phyloP scores from a whole-genome alignment of 192 early-diverging fungal species.

The Funneliformis mosseae region DNA sequence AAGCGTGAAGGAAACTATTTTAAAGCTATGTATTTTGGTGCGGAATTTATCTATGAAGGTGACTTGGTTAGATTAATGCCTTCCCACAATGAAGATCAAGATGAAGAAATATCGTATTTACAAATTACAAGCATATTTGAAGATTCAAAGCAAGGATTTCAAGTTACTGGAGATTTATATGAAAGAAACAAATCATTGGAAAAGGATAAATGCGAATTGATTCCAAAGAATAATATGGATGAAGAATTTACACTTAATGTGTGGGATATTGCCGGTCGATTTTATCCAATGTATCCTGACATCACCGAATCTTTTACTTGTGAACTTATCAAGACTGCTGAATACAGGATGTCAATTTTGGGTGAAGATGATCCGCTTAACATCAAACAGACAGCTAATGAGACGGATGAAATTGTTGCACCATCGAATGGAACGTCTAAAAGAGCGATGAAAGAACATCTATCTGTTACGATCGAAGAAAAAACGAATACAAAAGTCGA shows the following conservation, averaged over 20 bases:
- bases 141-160: background rate
- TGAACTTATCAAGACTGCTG: background rate
- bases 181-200: background rate
- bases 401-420: too few species aligned
- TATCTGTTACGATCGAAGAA: background rate
- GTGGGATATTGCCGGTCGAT: constrained; percentile 5
- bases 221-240: background rate
- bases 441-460: background rate
- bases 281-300: background rate
- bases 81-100: background rate
- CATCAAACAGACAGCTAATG: background rate
- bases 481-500: background rate
- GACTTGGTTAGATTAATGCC: background rate
- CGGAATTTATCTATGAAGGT: constrained; percentile 1
- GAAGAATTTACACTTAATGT: constrained; percentile 6
- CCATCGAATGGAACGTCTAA: background rate
- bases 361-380: background rate
- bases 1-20: background rate
- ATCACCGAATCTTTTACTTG: background rate
- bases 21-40: background rate
- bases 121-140: background rate
- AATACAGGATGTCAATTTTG: background rate
- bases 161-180: background rate
- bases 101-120: background rate
- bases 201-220: background rate